Evolutionary conservation across 176 grass and related monocot genomes (phyloP), one percentile per base, ranked within the genome.

Genomic region (Bonia amplexicaulis): DNA sequence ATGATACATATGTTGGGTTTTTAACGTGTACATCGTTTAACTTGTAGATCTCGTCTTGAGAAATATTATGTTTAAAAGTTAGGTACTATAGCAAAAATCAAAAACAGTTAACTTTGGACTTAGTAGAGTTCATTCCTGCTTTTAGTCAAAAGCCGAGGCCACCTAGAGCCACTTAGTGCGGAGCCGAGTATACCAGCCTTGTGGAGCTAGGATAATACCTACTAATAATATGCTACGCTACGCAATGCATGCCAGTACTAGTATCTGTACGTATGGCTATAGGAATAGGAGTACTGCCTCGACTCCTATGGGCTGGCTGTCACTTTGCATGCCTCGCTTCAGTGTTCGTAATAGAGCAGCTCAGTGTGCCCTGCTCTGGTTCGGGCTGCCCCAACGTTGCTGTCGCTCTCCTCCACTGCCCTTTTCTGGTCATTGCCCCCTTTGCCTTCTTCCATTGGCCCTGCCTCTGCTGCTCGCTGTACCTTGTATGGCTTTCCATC

Each of bases 361-460:
- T 70, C 76, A 71, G 76, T 77, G 71, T 66, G 9, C 3, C 3
- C 45, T 47, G 11, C 45, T 47, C 25, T 70, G 35, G 33, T 55
- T 68, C 67, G 15, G 7, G 46, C 19, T 78, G 51, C 47, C 55
- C 51, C 51, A 4, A 20, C 55, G 69, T 91, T 81, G 61, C 85
- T 69, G 31, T 74, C 75, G n/a, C 74, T 53, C 31, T 11, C 68
- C 14, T 14, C 13, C n/a, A 22, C 53, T 39, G 29, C 16, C n/a
- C 7, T 72, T 85, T 51, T 16, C 76, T 92, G 82, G 74, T 89
- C 82, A 69, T 54, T 85, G 42, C 62, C 60, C 80, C 64, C 83
- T 76, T 72, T 69, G 79, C 20, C 19, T n/a, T n/a, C n/a, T 77
- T 22, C 46, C 61, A 76, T 52, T 53, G 87, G 51, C 58, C 49